Conservation (phyloP, 768 basidiomycete species). For the Leucogyrophana mollusca region DNA sequence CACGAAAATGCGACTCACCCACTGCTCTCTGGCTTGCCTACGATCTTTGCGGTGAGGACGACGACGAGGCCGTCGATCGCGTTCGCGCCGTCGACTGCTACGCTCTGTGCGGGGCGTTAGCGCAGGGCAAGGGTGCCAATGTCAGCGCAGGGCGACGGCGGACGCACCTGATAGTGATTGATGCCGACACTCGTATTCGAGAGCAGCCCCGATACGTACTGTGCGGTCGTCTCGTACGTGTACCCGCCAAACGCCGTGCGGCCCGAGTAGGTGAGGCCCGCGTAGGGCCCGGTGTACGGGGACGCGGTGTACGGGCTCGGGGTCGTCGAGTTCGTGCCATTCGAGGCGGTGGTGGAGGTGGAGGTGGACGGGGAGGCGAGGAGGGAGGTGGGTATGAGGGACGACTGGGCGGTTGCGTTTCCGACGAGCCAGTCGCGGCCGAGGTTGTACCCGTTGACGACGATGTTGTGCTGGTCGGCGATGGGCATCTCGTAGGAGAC, state of each 20-base stretch:
- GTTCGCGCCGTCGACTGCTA: conserved; percentile 48
- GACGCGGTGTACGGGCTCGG: too few species aligned
- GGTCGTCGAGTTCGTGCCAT: conserved; percentile 33
- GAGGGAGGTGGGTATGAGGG: conserved; percentile 20
- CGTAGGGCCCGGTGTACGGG: conserved; percentile 38
- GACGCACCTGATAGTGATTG: conserved; percentile 67
- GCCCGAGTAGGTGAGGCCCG: conserved; percentile 60
- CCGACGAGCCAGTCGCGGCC: conserved; percentile 87
- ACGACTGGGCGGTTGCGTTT: conserved; percentile 61
- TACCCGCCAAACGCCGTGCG: conserved; percentile 63
- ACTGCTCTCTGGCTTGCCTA: conserved; percentile 28
- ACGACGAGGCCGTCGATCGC: conserved; percentile 85
- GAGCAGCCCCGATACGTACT: conserved; percentile 71
- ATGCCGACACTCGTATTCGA: conserved; percentile 65
- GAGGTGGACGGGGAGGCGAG: conserved; percentile 9
- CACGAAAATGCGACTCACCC: conserved; percentile 16
- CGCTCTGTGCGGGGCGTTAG: too few species aligned
- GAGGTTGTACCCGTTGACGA: conserved; percentile 76
- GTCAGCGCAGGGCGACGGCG: too few species aligned
- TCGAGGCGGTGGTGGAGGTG: conserved; percentile 10
- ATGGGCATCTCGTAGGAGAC: conserved; percentile 72
- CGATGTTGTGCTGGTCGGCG: conserved; percentile 66
- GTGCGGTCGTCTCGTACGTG: conserved; percentile 69
- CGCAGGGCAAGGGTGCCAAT: too few species aligned
- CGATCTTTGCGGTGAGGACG: conserved; percentile 70